These are phyloP conservation scores for Gossypium aridum DNA, from an alignment of 441 rosid genomes.

Conservation along the genomic window DNA sequence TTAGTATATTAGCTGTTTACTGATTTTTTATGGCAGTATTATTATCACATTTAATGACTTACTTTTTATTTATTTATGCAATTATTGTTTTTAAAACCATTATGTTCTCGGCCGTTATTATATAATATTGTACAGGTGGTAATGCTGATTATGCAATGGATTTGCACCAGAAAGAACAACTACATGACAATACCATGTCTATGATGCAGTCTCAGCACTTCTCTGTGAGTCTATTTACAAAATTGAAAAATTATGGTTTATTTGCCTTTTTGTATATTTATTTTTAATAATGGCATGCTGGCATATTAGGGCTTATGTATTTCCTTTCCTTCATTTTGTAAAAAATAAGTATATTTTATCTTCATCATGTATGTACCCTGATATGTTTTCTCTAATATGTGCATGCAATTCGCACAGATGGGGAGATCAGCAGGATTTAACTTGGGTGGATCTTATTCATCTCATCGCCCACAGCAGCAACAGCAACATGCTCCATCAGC, in stretches of 20 bases:
- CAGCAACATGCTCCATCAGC: conserved; percentile 73
- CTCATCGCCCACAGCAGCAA: conserved; percentile 63
- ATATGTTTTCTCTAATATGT: conserved; percentile 13
- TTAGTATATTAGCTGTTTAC: not conserved
- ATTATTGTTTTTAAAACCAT: not conserved
- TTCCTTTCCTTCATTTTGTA: not conserved
- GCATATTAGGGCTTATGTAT: not conserved
- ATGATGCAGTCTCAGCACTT: conserved; percentile 97
- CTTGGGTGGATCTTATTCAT: conserved; percentile 61
- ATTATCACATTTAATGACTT: not conserved
- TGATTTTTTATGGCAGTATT: not conserved
- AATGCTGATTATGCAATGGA: conserved; percentile 87
- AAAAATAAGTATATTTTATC: not conserved
- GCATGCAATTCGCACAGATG: conserved; percentile 46
- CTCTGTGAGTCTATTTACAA: conserved; percentile 49
- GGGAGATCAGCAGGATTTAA: conserved; percentile 90
- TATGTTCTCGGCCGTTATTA: conserved; percentile 19
- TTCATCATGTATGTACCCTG: not conserved
- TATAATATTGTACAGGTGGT: conserved; percentile 52
- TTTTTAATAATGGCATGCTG: not conserved
- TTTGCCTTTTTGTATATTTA: not conserved
- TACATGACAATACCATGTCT: conserved; percentile 74
- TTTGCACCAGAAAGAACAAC: conserved; percentile 92
- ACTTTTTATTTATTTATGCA: not conserved
- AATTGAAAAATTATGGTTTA: conserved; percentile 9